These are phyloP conservation scores for Conticribra guillardii DNA, from an alignment of 108 stramenopile genomes.

Conservation along the genomic window DNA sequence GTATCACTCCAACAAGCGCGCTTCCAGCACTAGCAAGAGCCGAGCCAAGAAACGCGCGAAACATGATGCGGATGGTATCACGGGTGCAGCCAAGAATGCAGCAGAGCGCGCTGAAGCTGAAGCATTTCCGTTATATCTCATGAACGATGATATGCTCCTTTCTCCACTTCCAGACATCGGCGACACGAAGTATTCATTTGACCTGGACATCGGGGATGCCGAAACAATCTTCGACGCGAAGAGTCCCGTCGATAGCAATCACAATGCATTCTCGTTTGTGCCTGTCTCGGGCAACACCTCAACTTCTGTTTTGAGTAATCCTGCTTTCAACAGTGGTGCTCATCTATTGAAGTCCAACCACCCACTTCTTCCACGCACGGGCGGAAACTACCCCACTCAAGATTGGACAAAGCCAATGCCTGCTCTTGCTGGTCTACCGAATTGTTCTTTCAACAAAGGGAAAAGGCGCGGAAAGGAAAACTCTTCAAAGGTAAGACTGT, in stretches of 20 bases:
- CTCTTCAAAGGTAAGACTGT: no score
- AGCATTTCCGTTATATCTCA: not conserved
- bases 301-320: constrained; percentile 9
- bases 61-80: no score
- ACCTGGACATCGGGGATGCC: not conserved
- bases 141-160: not conserved
- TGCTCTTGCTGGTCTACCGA: no score
- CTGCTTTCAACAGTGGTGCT: constrained; percentile 18
- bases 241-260: not conserved
- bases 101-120: no score
- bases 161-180: not conserved
- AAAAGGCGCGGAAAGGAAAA: no score
- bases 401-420: no score
- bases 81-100: no score
- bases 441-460: no score
- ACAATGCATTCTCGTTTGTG: constrained; percentile 18
- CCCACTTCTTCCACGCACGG: no score
- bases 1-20: constrained; percentile 77
- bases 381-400: no score
- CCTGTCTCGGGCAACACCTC: constrained; percentile 4
- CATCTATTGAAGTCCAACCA: no score
- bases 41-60: no score
- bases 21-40: constrained; percentile 17
- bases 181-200: not conserved
- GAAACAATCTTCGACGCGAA: constrained; percentile 6